Base-by-base conservation (phyloP, 1,139 yeast genomes). In the Debaryomycetaceae sp. region DNA sequence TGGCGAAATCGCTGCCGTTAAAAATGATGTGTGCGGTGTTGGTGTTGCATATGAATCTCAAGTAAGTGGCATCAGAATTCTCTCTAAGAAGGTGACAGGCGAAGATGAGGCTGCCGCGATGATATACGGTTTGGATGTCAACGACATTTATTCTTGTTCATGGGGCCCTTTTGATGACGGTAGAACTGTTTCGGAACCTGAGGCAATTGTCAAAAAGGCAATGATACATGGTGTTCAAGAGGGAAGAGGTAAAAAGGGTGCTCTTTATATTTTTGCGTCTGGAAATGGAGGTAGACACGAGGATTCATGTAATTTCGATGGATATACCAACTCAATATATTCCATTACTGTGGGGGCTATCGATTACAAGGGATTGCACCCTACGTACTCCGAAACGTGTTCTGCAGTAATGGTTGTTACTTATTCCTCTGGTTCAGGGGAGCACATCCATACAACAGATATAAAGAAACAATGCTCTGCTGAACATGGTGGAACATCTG, bases 121-220 rank as follows among this genome's bases (percentile, higher is more conserved):
- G 72, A 75, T 87, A 38, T 87, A 85, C 64, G 95, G 84, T 0
- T 71, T 86, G 56, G 91, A 88, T 49, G 75, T 77, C 8, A 93
- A 93, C 61, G 96, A 91, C 63, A 93, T 95, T 36, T 95, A 89
- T 63, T 88, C 97, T 4, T 95, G 99, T 64, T 89, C 97, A 5
- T 95, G 99, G 99, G 99, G 99, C 2, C 99, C 99, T 1, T 80
- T 91, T 1, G 99, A 95, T 63, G 87, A 91, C 62, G 99, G 99
- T 0, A 74, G 65, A 49, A 81, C 96, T 0, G 80, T 93, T 74
- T 89, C 88, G 40, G 95, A 81, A 5, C 99, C 99, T 0, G 88
- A 89, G 24, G 61, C 69, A 34, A 58, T 91, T 34, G 97, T 93
- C 8, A 79, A 81, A 55, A 81, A 87, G 51, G 96, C 99, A 1